phyloP scores from a whole-genome alignment of 2,329 filamentous ascomycete genomes.

The Metarhizium brunneum region DNA sequence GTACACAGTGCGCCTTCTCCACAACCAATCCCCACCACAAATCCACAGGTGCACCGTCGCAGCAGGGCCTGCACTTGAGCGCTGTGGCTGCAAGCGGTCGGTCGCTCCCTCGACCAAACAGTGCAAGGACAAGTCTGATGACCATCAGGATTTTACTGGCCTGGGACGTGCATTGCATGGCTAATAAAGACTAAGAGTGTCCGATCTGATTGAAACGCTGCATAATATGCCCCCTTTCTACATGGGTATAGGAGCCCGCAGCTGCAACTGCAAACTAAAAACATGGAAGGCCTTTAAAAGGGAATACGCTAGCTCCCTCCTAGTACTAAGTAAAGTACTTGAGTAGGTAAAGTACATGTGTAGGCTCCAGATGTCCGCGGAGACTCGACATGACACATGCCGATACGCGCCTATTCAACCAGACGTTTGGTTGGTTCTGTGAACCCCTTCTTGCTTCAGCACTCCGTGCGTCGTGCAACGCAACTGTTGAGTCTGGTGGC shows the following conservation, averaged over 20 bases:
- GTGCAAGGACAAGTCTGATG: slow-evolving; percentile 5
- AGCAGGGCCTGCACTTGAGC: neutral
- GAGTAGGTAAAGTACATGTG: no score
- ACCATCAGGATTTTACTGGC: slow-evolving; percentile 5
- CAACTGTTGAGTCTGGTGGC: neutral
- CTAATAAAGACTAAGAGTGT: no score
- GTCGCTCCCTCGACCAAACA: slow-evolving; percentile 3
- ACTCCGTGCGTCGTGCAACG: neutral
- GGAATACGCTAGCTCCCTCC: no score
- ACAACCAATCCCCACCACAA: neutral
- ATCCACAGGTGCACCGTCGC: neutral
- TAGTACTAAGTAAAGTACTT: no score
- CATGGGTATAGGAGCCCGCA: no score
- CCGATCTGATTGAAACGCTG: no score
- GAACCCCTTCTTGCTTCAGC: neutral
- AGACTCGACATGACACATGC: no score
- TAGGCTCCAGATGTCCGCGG: no score
- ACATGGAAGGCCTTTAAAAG: no score
- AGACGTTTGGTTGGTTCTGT: neutral
- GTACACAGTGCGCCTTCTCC: slow-evolving; percentile 6
- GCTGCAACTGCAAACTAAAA: no score
- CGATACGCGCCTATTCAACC: no score
- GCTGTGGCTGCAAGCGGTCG: slow-evolving; percentile 7
- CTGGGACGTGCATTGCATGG: neutral
- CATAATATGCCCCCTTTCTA: no score